Evolutionary conservation across 2,329 filamentous ascomycete genomes (phyloP).

Genomic region (Phaeosphaeria sp.): DNA sequence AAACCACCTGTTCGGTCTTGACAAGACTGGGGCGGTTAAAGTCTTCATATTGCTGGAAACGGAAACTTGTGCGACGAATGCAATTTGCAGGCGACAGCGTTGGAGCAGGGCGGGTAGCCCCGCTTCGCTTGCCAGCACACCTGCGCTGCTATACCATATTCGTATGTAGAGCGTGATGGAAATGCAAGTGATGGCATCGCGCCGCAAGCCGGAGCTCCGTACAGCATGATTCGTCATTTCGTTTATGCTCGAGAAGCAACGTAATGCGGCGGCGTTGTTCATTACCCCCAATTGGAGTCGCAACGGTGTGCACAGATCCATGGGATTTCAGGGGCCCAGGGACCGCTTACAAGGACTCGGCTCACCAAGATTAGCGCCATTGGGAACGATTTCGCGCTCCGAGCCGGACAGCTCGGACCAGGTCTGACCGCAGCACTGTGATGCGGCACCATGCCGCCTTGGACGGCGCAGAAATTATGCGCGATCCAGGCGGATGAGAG

Average conservation of each 20-base stretch:
- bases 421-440: neutral
- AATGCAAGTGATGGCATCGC: neutral
- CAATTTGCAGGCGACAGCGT: neutral
- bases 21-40: neutral
- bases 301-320: neutral
- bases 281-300: neutral
- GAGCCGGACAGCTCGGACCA: neutral
- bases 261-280: neutral
- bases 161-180: neutral
- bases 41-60: neutral
- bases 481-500: neutral
- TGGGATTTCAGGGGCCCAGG: neutral
- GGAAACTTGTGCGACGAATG: neutral
- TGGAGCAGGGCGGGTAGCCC: neutral
- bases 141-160: neutral
- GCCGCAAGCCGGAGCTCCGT: neutral
- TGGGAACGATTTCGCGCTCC: neutral
- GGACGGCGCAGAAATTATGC: neutral
- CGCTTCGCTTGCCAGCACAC: neutral
- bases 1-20: neutral
- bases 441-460: neutral
- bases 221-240: neutral
- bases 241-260: neutral
- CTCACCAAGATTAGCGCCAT: neutral
- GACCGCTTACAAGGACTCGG: neutral